Conservation (phyloP, 2,329 filamentous ascomycete genomes). For the Verticillium nonalfalfae region DNA sequence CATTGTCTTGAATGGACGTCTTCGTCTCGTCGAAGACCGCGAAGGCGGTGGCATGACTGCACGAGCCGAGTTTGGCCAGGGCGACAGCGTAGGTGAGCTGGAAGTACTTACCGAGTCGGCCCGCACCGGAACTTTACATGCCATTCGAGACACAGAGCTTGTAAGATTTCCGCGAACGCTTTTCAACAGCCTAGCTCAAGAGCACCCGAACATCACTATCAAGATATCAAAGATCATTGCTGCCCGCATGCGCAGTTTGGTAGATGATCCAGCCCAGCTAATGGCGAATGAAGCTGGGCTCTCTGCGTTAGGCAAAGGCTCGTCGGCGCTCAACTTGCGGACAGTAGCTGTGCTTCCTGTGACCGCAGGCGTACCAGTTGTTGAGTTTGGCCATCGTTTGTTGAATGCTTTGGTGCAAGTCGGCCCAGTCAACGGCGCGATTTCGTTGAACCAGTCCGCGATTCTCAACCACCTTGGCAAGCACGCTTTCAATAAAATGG, state of each 20-base stretch:
- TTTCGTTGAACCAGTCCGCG: slow-evolving; percentile 84
- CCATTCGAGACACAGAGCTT: slow-evolving; percentile 92
- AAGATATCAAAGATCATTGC: slow-evolving; percentile 99
- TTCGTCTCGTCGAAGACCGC: slow-evolving; percentile 77
- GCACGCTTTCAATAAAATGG: slow-evolving; percentile 96
- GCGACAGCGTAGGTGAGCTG: slow-evolving; percentile 93
- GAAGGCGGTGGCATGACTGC: slow-evolving; percentile 78
- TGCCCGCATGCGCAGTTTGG: slow-evolving; percentile 81
- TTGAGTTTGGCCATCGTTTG: slow-evolving; percentile 87
- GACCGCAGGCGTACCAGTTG: slow-evolving; percentile 83
- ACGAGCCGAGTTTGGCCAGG: slow-evolving; percentile 89
- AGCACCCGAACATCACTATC: slow-evolving; percentile 96
- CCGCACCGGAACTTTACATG: slow-evolving; percentile 86
- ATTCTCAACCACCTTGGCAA: slow-evolving; percentile 93
- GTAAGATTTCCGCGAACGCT: slow-evolving; percentile 93
- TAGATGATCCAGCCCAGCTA: slow-evolving; percentile 72
- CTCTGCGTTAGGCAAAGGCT: slow-evolving; percentile 58
- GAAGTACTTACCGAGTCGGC: slow-evolving; percentile 94
- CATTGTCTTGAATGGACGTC: slow-evolving; percentile 88
- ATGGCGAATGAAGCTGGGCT: slow-evolving; percentile 56
- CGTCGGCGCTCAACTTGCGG: slow-evolving; percentile 84
- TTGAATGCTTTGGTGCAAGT: slow-evolving; percentile 86
- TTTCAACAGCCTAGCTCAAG: slow-evolving; percentile 95
- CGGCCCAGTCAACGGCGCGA: slow-evolving; percentile 82
- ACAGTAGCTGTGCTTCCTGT: slow-evolving; percentile 92